Evolutionary conservation across 2,329 filamentous ascomycete species (phyloP).

Genomic region (Pseudocercospora crystallina): DNA sequence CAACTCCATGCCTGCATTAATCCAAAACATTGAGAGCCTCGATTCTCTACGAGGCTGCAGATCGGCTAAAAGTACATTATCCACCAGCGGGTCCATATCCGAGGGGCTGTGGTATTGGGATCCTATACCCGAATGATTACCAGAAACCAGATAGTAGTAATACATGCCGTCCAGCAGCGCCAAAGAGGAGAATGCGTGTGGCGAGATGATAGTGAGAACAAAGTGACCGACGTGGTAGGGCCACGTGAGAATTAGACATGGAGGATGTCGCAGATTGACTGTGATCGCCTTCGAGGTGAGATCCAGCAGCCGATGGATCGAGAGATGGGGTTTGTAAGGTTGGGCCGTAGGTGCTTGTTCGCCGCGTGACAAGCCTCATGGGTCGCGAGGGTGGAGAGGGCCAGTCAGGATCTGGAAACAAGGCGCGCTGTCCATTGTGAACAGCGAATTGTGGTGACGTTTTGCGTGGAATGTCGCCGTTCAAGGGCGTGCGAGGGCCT

Average conservation of each 20-base stretch:
- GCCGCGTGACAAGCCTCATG: not conserved
- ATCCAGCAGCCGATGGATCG: too few relatives aligned
- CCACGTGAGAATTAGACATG: too few relatives aligned
- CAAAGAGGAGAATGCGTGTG: not conserved
- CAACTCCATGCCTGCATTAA: constrained; percentile 17
- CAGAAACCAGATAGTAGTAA: constrained; percentile 10
- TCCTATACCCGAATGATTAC: constrained; percentile 5
- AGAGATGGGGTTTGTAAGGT: not conserved
- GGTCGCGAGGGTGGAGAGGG: too few relatives aligned
- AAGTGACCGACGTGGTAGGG: too few relatives aligned
- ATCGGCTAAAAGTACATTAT: constrained; percentile 15
- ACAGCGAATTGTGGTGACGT: too few relatives aligned
- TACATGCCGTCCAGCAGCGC: constrained; percentile 22
- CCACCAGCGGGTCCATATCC: constrained; percentile 5
- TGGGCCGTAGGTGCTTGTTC: constrained; percentile 8
- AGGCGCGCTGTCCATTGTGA: too few relatives aligned
- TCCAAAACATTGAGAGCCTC: constrained; percentile 12
- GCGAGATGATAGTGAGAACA: too few relatives aligned
- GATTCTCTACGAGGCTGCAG: constrained; percentile 11
- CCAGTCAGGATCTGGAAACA: too few relatives aligned
- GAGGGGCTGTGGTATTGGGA: constrained; percentile 4
- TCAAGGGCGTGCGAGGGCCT: too few relatives aligned
- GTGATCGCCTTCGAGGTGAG: too few relatives aligned
- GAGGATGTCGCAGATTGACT: too few relatives aligned
- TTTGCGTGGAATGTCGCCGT: too few relatives aligned